Evolutionary conservation across 2,329 filamentous ascomycete species (phyloP), one percentile per base, ranked within the genome.

Genomic region (Colletotrichum shisoi): DNA sequence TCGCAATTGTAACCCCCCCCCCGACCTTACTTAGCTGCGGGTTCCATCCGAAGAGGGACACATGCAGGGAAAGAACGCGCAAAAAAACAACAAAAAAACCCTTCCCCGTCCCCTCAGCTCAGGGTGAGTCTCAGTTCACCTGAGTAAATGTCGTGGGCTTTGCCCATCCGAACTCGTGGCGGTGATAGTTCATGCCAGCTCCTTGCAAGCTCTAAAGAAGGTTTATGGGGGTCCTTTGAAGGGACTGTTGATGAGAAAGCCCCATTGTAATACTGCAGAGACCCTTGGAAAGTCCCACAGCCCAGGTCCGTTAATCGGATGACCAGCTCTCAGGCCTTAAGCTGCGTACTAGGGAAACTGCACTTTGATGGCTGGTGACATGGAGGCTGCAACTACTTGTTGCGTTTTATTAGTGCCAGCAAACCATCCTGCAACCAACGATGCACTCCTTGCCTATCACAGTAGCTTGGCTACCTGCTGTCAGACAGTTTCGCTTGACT

Each of bases 271-370:
- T 34, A 63, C 42, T 21, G 17, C 37, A n/a, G 21, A n/a, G 27
- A 42, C 46, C 37, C 54, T 39, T 52, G 44, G 31, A 49, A n/a
- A 48, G 27, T 48, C 19, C 46, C 53, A 57, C 49, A 24, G 46
- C 37, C 24, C 21, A 57, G 27, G 48, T 64, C 65, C 54, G 40
- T 64, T 67, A 3, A 48, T 67, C 65, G 54, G 37, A 60, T 56
- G 45, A 8, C 24, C 17, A 57, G 19, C 42, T 42, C 40, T 2
- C 24, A 54, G 49, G 39, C 40, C 5, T 59, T 51, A 51, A 34
- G 49, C 39, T n/a, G 34, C 37, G 37, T 58, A 31, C 21, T 24
- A 12, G 19, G 37, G 21, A 48, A 11, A 11, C 40, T 31, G 27
- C 27, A 31, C 27, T 31, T 45, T 27, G 54, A 57, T 46, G 13